phyloP scores from a whole-genome alignment of 495 filamentous ascomycete genomes.

The Xylaria grammica region DNA sequence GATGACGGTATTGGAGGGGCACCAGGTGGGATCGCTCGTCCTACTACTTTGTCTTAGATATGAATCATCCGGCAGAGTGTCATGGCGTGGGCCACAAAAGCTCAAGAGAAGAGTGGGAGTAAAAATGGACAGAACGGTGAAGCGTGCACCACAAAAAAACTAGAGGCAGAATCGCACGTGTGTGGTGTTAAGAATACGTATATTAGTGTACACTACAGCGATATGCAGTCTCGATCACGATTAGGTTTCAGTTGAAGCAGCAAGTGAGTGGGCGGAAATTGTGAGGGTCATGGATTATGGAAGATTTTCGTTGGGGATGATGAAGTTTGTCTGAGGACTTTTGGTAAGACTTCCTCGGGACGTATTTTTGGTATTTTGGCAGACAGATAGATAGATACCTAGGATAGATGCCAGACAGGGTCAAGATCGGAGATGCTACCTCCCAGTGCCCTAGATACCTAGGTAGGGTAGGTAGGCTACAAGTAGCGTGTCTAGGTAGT shows the following conservation, averaged over 20 bases:
- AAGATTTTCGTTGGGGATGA: not conserved
- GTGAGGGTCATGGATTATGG: not conserved
- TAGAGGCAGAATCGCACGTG: not conserved
- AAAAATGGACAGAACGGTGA: not conserved
- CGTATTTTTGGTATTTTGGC: no score
- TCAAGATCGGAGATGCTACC: no score
- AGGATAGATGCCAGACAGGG: no score
- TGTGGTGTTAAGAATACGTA: not conserved
- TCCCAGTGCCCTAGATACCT: no score
- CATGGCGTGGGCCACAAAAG: slow-evolving; percentile 12
- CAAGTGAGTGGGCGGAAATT: not conserved
- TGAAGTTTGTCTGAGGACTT: slow-evolving; percentile 5
- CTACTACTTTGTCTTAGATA: slow-evolving; percentile 31
- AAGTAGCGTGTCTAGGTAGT: not conserved
- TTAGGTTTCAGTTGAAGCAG: not conserved
- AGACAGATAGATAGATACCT: no score
- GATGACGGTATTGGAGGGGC: slow-evolving; percentile 36
- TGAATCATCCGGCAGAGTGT: slow-evolving; percentile 33
- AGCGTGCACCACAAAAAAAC: not conserved
- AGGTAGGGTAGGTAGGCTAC: not conserved
- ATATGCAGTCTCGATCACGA: not conserved
- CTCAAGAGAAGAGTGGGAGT: not conserved
- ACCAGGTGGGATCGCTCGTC: slow-evolving; percentile 32
- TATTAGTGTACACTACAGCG: slow-evolving; percentile 13
- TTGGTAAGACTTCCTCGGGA: no score